Evolutionary conservation across 257 asterid species (phyloP).

Genomic region (Paraleonurus japonicus): DNA sequence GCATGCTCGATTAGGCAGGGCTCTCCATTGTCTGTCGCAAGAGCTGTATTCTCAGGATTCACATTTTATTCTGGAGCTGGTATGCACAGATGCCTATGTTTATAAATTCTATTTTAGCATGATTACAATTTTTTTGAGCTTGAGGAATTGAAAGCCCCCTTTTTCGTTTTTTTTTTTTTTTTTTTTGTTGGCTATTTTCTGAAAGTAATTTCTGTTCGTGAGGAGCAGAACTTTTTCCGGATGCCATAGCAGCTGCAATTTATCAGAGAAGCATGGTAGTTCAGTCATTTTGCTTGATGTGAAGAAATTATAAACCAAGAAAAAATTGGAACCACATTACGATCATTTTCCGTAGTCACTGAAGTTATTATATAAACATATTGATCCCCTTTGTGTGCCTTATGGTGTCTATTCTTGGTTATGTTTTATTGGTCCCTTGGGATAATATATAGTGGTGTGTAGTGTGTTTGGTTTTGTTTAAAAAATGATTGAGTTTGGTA

Average conservation of each 20-base stretch:
- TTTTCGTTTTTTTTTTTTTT: background rate
- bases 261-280: background rate
- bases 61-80: conserved; percentile 96
- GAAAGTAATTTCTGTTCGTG: background rate
- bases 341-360: background rate
- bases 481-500: background rate
- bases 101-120: conserved; percentile 10
- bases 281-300: conserved; percentile 3
- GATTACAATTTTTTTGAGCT: background rate
- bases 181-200: background rate
- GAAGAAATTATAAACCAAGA: background rate
- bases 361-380: background rate
- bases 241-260: background rate
- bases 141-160: background rate
- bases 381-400: background rate
- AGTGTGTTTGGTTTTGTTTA: background rate
- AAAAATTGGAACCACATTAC: background rate
- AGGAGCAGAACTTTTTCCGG: background rate
- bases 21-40: conserved; percentile 94
- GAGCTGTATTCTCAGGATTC: conserved; percentile 98
- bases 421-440: background rate
- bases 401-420: background rate
- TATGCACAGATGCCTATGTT: conserved; percentile 31
- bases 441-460: background rate
- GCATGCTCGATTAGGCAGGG: conserved; percentile 97